These are phyloP conservation scores for Epichloe coenophiala DNA, from an alignment of 2,329 filamentous ascomycete genomes.

Conservation along the genomic window DNA sequence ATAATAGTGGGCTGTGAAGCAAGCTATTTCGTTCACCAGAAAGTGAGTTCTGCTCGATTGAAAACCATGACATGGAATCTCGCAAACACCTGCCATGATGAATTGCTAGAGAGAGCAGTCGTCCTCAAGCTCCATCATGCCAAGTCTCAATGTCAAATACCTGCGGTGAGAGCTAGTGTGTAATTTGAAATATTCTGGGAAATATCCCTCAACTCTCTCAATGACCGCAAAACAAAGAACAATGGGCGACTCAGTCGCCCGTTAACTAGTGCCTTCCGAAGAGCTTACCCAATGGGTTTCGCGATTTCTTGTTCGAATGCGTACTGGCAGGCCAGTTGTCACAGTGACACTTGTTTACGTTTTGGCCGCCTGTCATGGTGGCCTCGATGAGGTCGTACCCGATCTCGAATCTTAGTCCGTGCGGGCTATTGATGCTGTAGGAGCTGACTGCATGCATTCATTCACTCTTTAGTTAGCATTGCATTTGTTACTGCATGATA, in stretches of 20 bases:
- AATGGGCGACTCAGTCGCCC: no score
- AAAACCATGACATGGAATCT: neutral
- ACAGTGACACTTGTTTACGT: neutral
- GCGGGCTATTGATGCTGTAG: conserved; percentile 9
- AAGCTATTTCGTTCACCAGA: no score
- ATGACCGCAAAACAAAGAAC: no score
- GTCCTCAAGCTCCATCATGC: no score
- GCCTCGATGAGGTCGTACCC: conserved; percentile 13
- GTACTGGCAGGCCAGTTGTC: conserved; percentile 1
- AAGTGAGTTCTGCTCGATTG: no score
- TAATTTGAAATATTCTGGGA: neutral
- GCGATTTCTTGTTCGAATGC: neutral
- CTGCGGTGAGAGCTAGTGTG: no score
- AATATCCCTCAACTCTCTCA: neutral
- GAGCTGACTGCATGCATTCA: conserved; percentile 1
- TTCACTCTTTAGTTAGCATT: neutral
- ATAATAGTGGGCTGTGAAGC: neutral
- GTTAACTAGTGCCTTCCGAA: neutral
- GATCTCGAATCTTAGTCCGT: conserved; percentile 12
- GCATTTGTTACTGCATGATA: neutral
- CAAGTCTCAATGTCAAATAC: no score
- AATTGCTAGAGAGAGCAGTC: no score
- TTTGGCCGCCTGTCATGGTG: conserved; percentile 7
- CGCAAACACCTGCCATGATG: no score
- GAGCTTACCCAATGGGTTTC: neutral